Percentiles rank a stretch among this genome's conserved stretches.
phyloP scores from a whole-genome alignment of 2,329 filamentous ascomycete species.

The Thelonectria blattea region DNA sequence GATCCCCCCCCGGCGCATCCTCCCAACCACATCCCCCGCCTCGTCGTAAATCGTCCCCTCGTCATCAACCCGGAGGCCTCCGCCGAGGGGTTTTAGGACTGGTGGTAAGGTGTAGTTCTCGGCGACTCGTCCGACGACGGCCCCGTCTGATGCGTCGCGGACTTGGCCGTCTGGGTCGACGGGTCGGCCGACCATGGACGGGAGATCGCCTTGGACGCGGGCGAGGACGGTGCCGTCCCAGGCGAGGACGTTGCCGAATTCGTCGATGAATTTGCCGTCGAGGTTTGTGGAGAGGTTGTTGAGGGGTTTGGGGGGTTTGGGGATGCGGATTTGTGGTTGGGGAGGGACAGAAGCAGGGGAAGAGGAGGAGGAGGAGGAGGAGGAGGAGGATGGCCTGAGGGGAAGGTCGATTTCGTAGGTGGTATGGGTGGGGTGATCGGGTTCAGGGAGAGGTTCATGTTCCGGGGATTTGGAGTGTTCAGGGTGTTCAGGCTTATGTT shows the following conservation, averaged over 20 bases:
- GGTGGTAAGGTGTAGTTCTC: slow-evolving; percentile 60
- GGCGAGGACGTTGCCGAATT: slow-evolving; percentile 61
- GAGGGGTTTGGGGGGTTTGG: slow-evolving; percentile 46
- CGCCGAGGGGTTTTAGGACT: slow-evolving; percentile 54
- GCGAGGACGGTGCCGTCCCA: slow-evolving; percentile 58
- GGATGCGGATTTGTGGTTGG: slow-evolving; percentile 43
- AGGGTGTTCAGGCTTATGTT: no score
- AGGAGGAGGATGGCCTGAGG: slow-evolving; percentile 21
- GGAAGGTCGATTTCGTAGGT: slow-evolving; percentile 38
- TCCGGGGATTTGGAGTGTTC: no score
- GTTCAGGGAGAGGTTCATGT: slow-evolving; percentile 9
- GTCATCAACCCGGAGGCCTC: slow-evolving; percentile 61
- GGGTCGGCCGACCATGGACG: slow-evolving; percentile 58
- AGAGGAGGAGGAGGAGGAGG: slow-evolving; percentile 18
- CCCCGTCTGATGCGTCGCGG: slow-evolving; percentile 75
- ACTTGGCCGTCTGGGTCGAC: slow-evolving; percentile 55
- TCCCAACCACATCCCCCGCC: slow-evolving; percentile 65
- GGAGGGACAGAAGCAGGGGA: no score
- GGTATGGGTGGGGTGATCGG: slow-evolving; percentile 32
- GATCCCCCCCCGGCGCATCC: slow-evolving; percentile 54
- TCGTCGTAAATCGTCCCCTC: slow-evolving; percentile 64
- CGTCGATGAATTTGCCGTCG: slow-evolving; percentile 56
- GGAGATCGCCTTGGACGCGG: slow-evolving; percentile 59
- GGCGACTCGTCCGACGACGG: slow-evolving; percentile 77
- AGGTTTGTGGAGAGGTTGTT: slow-evolving; percentile 48